Base-by-base conservation (phyloP, 805 yeast species). In the Zygosaccharomyces rouxii region DNA sequence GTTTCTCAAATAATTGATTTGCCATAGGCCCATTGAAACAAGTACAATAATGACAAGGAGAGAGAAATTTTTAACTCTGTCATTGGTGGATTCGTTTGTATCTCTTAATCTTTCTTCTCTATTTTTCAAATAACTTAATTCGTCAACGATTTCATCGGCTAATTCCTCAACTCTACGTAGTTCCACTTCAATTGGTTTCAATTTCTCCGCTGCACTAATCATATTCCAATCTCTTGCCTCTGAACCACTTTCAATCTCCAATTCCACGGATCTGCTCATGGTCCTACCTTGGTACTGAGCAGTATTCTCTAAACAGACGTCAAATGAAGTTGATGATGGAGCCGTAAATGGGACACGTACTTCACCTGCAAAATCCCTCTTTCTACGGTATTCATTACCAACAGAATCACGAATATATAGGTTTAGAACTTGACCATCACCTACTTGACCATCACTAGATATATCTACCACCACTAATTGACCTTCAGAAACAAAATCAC, bases 191-290 rank as follows among this genome's bases (percentile, higher is more conserved):
- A 85, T 80, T 4, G 99, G 98, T 71, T 86, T 87, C 68, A 94
- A 81, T 67, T 89, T 88, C 69, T 94, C 98, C 39, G 86, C 79
- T 41, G 96, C 90, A 73, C 90, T 97, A 54, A 90, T 75, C 21
- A 89, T 88, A 65, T 89, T 89, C 97, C 98, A 94, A 72, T 94
- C 98, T 70, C 98, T 84, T 37, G 98, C 99, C 60, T 89, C 87
- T 44, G 97, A 87, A 38, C 99, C 99, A 53, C 89, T 83, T 69
- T 94, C 98, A 51, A 94, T 84, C 55, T 90, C 97, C 61, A 94
- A 74, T 63, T 89, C 97, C 58, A 94, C 73, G 46, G 84, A 84
- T 68, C 98, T 83, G 51, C 71, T 67, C 56, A 77, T 60, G 26
- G 73, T 65, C 40, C 74, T 71, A 23, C 77, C 76, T 47, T 70